phyloP scores from a whole-genome alignment of 2,329 filamentous ascomycete species.

The Escovopsis sp. region DNA sequence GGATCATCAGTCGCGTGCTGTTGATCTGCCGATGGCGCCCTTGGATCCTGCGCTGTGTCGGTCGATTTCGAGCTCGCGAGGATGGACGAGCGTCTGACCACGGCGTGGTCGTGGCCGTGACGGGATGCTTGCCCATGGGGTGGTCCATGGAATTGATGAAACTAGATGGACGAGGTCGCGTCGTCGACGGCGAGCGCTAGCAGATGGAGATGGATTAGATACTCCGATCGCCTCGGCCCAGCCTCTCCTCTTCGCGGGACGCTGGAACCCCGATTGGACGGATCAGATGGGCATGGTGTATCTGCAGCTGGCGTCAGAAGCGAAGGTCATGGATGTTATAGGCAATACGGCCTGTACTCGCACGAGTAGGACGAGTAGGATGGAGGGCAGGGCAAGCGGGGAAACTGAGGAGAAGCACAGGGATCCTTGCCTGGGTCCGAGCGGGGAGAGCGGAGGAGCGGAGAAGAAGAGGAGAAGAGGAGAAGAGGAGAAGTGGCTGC shows the following conservation, averaged over 20 bases:
- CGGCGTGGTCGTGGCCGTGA: background rate
- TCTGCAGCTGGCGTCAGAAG: too few species aligned
- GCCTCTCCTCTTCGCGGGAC: too few species aligned
- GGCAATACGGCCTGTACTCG: background rate
- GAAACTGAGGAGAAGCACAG: slow-evolving; percentile 4
- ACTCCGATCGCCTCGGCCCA: too few species aligned
- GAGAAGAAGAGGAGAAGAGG: background rate
- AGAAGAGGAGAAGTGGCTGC: background rate
- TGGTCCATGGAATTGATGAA: too few species aligned
- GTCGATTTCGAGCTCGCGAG: background rate
- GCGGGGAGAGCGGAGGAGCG: background rate
- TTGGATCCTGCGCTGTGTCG: background rate
- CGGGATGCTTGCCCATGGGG: too few species aligned
- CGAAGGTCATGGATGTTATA: background rate
- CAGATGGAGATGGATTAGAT: too few species aligned
- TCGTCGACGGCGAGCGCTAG: too few species aligned
- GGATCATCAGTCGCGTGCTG: slow-evolving; percentile 6
- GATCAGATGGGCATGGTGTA: too few species aligned
- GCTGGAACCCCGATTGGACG: background rate
- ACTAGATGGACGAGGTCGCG: too few species aligned
- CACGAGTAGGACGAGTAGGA: background rate
- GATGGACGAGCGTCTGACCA: background rate
- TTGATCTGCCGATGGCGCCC: background rate
- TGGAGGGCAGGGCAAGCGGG: slow-evolving; percentile 2
- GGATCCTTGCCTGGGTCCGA: background rate